These are phyloP conservation scores for Moesziomyces sp. DNA, from an alignment of 1,284 basidiomycete genomes.

Conservation along the genomic window DNA sequence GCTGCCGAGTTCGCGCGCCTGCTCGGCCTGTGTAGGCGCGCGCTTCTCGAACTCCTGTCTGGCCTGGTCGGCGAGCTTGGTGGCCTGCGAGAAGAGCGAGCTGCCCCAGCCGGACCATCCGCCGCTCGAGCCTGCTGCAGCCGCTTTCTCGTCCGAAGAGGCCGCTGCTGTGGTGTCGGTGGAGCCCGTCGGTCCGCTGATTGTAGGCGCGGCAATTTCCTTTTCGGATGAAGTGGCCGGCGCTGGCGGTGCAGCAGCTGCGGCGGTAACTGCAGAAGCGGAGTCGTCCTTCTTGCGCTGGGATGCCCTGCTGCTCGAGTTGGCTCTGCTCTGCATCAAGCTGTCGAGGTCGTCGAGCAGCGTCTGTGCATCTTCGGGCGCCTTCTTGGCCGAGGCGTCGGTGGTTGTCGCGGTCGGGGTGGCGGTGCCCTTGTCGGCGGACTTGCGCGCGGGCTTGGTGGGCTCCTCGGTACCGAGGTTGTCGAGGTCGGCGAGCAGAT, in stretches of 20 bases:
- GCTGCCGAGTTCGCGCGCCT: conserved; percentile 38
- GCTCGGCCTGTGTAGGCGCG: conserved; percentile 43
- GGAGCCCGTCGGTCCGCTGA: conserved; percentile 1
- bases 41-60: conserved; percentile 63
- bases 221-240: conserved; percentile 3
- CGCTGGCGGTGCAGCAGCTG: background rate
- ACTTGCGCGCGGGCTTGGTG: conserved; percentile 24
- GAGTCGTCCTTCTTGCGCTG: conserved; percentile 35
- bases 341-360: conserved; percentile 65
- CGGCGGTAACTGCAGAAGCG: background rate
- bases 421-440: conserved; percentile 21
- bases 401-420: conserved; percentile 7
- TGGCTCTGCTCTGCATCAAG: conserved; percentile 61
- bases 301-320: conserved; percentile 35
- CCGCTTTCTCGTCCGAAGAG: conserved; percentile 57
- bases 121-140: conserved; percentile 79
- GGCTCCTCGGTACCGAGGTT: conserved; percentile 50
- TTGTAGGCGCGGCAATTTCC: background rate
- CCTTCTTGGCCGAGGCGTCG: conserved; percentile 25
- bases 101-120: conserved; percentile 76
- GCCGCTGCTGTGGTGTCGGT: background rate
- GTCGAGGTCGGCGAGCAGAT: conserved; percentile 64
- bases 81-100: conserved; percentile 71
- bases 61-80: conserved; percentile 64
- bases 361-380: conserved; percentile 61